Evolutionary conservation across 2,329 filamentous ascomycete species (phyloP).

Genomic region (Herpotrichia juniperi): DNA sequence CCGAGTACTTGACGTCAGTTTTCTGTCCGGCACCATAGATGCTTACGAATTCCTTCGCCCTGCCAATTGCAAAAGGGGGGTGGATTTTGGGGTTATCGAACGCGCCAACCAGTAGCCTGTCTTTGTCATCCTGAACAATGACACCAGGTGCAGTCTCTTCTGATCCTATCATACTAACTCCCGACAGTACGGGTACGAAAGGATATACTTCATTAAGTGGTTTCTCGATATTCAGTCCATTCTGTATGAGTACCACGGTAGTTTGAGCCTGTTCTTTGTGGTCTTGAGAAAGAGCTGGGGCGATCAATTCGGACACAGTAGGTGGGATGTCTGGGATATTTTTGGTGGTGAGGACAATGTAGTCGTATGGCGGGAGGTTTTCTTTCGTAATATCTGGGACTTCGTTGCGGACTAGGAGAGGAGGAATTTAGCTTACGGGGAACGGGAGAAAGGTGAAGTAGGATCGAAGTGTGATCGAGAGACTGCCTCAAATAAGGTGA

Average conservation of each 20-base stretch:
- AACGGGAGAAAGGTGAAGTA: neutral
- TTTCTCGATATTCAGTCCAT: conserved; percentile 68
- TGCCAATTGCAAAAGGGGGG: conserved; percentile 24
- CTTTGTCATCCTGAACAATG: conserved; percentile 60
- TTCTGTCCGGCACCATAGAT: conserved; percentile 57
- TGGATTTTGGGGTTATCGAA: conserved; percentile 50
- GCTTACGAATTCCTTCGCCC: conserved; percentile 52
- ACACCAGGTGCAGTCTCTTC: conserved; percentile 55
- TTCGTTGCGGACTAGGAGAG: conserved; percentile 51
- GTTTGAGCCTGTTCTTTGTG: conserved; percentile 53
- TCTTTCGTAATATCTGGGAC: conserved; percentile 54
- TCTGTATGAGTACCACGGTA: conserved; percentile 64
- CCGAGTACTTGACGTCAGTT: conserved; percentile 50
- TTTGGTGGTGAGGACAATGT: conserved; percentile 64
- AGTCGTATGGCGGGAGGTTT: conserved; percentile 55
- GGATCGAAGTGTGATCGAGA: too few relatives aligned
- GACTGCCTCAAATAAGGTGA: too few relatives aligned
- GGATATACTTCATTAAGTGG: conserved; percentile 60
- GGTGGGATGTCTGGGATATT: conserved; percentile 62
- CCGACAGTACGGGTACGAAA: conserved; percentile 58
- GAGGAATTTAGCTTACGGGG: conserved; percentile 7
- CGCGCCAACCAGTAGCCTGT: conserved; percentile 58
- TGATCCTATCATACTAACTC: conserved; percentile 60
- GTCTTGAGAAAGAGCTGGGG: conserved; percentile 61
- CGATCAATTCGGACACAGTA: conserved; percentile 55